Evolutionary conservation across 495 filamentous ascomycete species (phyloP), one percentile per base, ranked within the genome.

Genomic region (Penicillium pancosmium): DNA sequence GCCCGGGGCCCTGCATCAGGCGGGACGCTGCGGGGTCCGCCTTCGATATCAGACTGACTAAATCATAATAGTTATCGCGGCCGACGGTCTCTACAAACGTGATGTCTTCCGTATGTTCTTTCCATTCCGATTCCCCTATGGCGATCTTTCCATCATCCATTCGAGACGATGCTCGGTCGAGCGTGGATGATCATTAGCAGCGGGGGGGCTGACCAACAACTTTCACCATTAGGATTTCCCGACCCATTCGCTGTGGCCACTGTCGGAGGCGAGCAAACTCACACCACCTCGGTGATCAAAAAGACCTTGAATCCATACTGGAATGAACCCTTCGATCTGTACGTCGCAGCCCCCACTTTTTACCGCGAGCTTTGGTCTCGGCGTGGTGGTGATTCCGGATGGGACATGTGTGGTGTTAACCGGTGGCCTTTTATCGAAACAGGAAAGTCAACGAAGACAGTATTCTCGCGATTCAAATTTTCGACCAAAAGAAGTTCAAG

Each of bases 401-500:
- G 6, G 25, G 23, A 23, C 23, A 23, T 23, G 3, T 5, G 53
- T 47, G 49, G n/a, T 61, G 35, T 70, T 48, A 48, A 48, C 46
- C 19, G 46, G 46, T 10, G 18, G 21, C 13, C n/a, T n/a, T 23
- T 48, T 27, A 12, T 48, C 21, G 21, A n/a, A 48, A 48, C 23
- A 97, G 93, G 78, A 81, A 81, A 73, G 93, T 89, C 55, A 91
- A 86, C 50, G 94, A 98, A 68, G 92, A 96, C 64, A 96, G 92
- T 69, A 97, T 98, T 64, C 84, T 98, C 19, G 93, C 93, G 18
- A 92, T 98, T 43, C 94, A 98, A 72, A 96, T 98, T 48, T 98
- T 98, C 68, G 94, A 98, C 72, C 94, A 98, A 73, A 98, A 97
- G 81, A 98, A 98, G 74, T 98, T 98, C 80, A 98, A 98, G 80